Evolutionary conservation across 2,329 filamentous ascomycete genomes (phyloP).

Genomic region (Diaporthe ilicicola): DNA sequence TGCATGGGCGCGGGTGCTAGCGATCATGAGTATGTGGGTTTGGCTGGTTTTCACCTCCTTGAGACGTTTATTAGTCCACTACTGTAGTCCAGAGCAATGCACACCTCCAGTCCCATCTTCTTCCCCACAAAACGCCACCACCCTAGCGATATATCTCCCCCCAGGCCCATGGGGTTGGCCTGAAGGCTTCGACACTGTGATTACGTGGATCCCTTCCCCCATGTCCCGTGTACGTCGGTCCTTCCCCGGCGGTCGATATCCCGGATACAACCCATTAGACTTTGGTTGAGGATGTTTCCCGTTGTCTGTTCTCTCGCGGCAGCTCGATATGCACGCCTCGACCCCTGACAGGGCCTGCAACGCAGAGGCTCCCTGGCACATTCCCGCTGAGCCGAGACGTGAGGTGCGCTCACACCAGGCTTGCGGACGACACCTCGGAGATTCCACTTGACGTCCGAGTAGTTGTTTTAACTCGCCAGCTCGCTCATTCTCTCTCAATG

Average conservation of each 20-base stretch:
- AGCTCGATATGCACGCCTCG: not conserved
- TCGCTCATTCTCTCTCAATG: not conserved
- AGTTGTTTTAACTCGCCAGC: not conserved
- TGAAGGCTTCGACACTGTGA: not conserved
- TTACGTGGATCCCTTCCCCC: not conserved
- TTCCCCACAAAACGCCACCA: not conserved
- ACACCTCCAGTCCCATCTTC: not conserved
- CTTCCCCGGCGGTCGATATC: constrained; percentile 12
- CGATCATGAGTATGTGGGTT: not conserved
- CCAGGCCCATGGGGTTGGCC: not conserved
- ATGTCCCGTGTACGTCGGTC: constrained; percentile 6
- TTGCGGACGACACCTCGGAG: not conserved
- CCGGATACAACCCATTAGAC: not conserved
- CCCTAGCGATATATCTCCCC: not conserved
- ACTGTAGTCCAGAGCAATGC: not conserved
- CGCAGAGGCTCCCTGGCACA: not conserved
- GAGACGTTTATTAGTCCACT: constrained; percentile 1
- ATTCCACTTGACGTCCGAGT: constrained; percentile 11
- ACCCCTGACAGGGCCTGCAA: not conserved
- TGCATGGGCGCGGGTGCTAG: not conserved
- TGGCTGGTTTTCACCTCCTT: constrained; percentile 1
- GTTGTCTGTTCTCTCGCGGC: not conserved
- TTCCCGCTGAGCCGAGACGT: constrained; percentile 3
- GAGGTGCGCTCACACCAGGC: constrained; percentile 5
- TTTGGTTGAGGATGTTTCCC: constrained; percentile 1